Percentiles rank a stretch among this genome's conserved stretches.
Evolutionary conservation across 371 early-diverging fungal genomes (phyloP).

Genomic region (Dichotomocladium elegans): DNA sequence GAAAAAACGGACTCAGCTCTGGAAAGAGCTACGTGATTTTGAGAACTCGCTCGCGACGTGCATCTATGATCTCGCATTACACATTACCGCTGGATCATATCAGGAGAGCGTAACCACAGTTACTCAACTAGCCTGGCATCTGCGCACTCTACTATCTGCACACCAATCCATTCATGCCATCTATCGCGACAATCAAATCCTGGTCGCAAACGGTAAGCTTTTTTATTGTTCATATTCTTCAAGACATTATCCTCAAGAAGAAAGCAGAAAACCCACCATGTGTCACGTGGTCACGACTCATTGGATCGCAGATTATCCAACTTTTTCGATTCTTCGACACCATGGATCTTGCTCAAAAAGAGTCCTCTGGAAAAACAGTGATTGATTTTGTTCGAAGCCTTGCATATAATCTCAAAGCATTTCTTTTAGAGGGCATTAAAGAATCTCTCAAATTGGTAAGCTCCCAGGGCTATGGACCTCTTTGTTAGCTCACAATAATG

Average conservation of each 20-base stretch:
- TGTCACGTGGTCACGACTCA: slow-evolving; percentile 3
- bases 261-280: neutral
- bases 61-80: slow-evolving; percentile 87
- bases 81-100: slow-evolving; percentile 75
- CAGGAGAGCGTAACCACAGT: slow-evolving; percentile 79
- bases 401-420: slow-evolving; percentile 81
- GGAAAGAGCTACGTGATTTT: slow-evolving; percentile 7
- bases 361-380: slow-evolving; percentile 71
- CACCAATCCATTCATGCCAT: slow-evolving; percentile 52
- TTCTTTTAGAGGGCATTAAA: slow-evolving; percentile 1
- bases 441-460: no score
- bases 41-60: slow-evolving; percentile 91
- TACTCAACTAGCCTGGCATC: slow-evolving; percentile 79
- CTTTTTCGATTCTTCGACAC: slow-evolving; percentile 78
- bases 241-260: neutral
- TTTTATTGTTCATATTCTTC: no score
- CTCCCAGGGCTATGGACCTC: no score
- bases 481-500: no score
- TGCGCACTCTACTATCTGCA: slow-evolving; percentile 80
- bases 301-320: slow-evolving; percentile 59
- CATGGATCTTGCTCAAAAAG: slow-evolving; percentile 23
- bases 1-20: slow-evolving; percentile 6
- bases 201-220: neutral
- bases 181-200: neutral
- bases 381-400: slow-evolving; percentile 81